Evolutionary conservation across 306 rosid genomes (phyloP).

Genomic region (Oemleria cerasiformis): DNA sequence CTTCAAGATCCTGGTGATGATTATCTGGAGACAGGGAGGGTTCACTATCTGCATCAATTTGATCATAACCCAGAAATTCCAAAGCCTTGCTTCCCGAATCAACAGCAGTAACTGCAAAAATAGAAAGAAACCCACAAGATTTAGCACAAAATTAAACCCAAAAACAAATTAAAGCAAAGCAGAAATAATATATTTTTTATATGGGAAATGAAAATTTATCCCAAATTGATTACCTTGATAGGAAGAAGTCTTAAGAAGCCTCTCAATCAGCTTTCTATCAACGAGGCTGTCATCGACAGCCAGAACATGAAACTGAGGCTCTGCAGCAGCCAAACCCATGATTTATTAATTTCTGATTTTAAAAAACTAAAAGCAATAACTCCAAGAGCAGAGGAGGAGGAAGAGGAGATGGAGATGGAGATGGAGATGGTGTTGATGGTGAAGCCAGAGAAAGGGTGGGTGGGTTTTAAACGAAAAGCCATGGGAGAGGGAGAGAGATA

Average conservation of each 20-base stretch:
- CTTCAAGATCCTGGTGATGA: slow-evolving; percentile 52
- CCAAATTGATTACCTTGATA: slow-evolving; percentile 52
- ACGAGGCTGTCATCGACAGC: slow-evolving; percentile 84
- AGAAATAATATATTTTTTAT: too few relatives aligned
- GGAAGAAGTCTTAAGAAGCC: slow-evolving; percentile 78
- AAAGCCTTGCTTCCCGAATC: slow-evolving; percentile 83
- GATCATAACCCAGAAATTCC: slow-evolving; percentile 60
- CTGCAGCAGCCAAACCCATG: slow-evolving; percentile 55
- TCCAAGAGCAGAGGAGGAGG: not conserved
- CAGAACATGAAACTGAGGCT: slow-evolving; percentile 67
- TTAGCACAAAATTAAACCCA: not conserved
- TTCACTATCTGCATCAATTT: slow-evolving; percentile 21
- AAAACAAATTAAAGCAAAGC: not conserved
- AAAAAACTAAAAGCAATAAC: not conserved
- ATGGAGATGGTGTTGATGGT: not conserved
- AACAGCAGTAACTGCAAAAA: slow-evolving; percentile 63
- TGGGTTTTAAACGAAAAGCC: slow-evolving; percentile 45
- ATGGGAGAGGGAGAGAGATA: slow-evolving; percentile 39
- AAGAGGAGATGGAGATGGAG: not conserved
- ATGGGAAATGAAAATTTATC: too few relatives aligned
- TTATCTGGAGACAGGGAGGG: slow-evolving; percentile 29
- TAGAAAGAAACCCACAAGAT: slow-evolving; percentile 17
- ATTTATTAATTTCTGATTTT: not conserved
- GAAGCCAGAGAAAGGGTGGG: slow-evolving; percentile 22
- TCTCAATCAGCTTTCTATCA: slow-evolving; percentile 81